These are phyloP conservation scores for Edaphochlamys debaryana DNA, from an alignment of 139 green algal species.

Conservation along the genomic window DNA sequence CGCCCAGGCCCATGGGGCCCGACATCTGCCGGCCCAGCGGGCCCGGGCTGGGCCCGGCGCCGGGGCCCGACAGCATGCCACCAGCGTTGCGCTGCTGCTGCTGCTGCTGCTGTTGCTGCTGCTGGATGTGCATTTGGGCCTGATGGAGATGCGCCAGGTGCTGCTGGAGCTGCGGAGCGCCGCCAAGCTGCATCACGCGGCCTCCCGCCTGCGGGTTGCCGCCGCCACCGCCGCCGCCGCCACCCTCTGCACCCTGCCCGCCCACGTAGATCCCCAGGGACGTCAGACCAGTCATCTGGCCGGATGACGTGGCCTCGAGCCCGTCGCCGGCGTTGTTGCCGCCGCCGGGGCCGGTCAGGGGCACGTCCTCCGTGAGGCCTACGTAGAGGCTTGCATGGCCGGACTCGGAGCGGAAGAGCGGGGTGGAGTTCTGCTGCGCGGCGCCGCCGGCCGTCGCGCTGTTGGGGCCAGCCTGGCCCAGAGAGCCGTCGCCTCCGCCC, in stretches of 20 bases:
- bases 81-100: not conserved
- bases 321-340: not conserved
- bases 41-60: no score
- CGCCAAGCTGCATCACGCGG: not conserved
- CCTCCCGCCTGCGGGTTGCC: not conserved
- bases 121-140: constrained; percentile 37
- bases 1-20: no score
- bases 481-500: no score
- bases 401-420: constrained; percentile 2
- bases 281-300: not conserved
- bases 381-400: not conserved
- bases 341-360: not conserved
- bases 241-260: not conserved
- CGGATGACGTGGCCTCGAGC: no score
- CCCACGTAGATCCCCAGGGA: constrained; percentile 1
- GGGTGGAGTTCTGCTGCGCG: no score
- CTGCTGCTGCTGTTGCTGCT: constrained; percentile 11
- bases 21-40: no score
- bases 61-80: no score
- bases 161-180: constrained; percentile 44
- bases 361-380: not conserved
- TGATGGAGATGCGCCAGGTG: constrained; percentile 38
- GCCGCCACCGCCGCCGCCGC: not conserved
- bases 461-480: no score
- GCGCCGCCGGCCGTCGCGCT: no score